Evolutionary conservation across 129 eudicot genomes (phyloP), one percentile per base, ranked within the genome.

Genomic region (Arctium lappa): DNA sequence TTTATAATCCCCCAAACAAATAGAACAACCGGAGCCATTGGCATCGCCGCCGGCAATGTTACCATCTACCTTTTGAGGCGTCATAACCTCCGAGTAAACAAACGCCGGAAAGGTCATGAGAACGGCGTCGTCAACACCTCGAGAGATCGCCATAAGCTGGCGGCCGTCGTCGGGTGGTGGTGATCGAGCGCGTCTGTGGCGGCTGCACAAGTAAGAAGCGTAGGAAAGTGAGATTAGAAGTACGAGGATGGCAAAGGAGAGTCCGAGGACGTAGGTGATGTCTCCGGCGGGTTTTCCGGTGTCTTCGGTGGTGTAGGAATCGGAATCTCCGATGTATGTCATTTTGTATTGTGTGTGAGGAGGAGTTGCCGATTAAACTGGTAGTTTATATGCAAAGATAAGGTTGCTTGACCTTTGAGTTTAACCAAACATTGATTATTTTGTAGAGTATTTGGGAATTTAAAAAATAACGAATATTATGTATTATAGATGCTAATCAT

Each of bases 1-100:
- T 72, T 78, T 79, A 36, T 88, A 90, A 8, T 90, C 88, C 0
- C 76, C 87, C 66, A 90, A 85, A 42, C 94, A 90, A 11, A 90
- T 84, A 1, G 91, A 74, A 18, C 94, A 90, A 22, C 73, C 82
- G 0, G 85, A 42, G 2, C 78, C 80, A 50, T 48, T 75, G 33
- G 71, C n/a, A 46, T 33, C 70, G 16, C 34, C 70, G 16, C 34
- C 33, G 2, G 81, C 30, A 13, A 50, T 65, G 69, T 62, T 73
- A 46, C 79, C 63, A 3, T 32, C 44, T 9, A 66, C 66, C 40
- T 62, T 31, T 32, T 66, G 75, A 63, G 74, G 1, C 38, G 71
- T n/a, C 63, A 22, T 76, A 13, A 74, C 69, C 31, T 85, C 73
- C 0, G 84, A 72, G 78, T 72, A 80, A 53, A 56, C 46, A 34